These are phyloP conservation scores for Solanum virginianum DNA, from an alignment of 257 asterid genomes.

Conservation along the genomic window DNA sequence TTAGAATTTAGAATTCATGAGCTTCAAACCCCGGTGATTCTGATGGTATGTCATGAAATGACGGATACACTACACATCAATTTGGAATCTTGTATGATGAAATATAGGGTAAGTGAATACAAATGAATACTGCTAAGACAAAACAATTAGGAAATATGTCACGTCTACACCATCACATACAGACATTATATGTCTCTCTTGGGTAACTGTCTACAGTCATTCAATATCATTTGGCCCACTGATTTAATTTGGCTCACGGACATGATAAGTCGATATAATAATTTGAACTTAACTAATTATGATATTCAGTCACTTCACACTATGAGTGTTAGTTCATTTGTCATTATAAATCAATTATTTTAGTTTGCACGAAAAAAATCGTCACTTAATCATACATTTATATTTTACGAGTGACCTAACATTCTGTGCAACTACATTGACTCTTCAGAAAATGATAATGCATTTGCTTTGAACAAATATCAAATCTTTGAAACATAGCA, in stretches of 20 bases:
- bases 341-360: not conserved
- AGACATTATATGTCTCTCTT: not conserved
- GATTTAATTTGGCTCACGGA: not conserved
- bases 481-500: not conserved
- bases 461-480: too few relatives aligned
- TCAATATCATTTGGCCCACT: not conserved
- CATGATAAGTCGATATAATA: not conserved
- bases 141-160: not conserved
- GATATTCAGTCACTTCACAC: too few relatives aligned
- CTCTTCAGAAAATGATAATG: too few relatives aligned
- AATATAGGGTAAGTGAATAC: not conserved
- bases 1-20: too few relatives aligned
- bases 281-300: not conserved
- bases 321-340: too few relatives aligned
- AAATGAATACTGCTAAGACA: not conserved
- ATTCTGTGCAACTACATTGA: too few relatives aligned
- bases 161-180: not conserved
- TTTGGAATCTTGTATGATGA: not conserved
- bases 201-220: not conserved
- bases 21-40: rapidly evolving
- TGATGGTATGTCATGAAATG: not conserved
- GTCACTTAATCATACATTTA: not conserved
- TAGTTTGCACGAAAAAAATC: too few relatives aligned
- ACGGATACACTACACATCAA: not conserved
- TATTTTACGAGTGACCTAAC: not conserved